Base-by-base conservation (phyloP, 495 filamentous ascomycete genomes). In the Pyrenopolyporus hunteri region DNA sequence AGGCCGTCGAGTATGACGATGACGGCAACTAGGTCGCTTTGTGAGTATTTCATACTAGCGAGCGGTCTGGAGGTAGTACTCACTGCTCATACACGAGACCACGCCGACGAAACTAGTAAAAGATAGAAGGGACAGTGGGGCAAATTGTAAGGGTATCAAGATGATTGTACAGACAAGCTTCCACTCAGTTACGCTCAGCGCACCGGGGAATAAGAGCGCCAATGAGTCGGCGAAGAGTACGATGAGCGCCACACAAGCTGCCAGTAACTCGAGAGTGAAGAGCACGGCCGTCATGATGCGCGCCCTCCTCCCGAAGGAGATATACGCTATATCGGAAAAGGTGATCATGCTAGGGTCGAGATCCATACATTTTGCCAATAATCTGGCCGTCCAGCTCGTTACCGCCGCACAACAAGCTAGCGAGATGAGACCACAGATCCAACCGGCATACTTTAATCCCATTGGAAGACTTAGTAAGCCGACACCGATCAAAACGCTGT, bases 181-280 rank as follows among this genome's bases (percentile, higher is more conserved):
- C 92, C 93, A 97, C 48, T 87, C 80, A 0, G 84, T 76, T 10
- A 88, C 76, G 44, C 83, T 87, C 67, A 91, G 77, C 2, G 74
- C 40, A 2, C 83, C 85, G 1, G 92, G 92, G 32, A 97, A 83
- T 45, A 98, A 72, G 16, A 86, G 84, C 64, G 92, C 80, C 42
- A 98, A 78, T 54, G 89, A 94, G 71, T 98, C 94, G 31, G 91
- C 91, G 71, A 98, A 98, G 10, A 98, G 84, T 6, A 98, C 89
- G 33, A 96, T 85, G 1, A 98, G 83, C 25, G 94, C 94, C 31
- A 98, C 92, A 69, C 90, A 93, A 19, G 93, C 88, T 10, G 89
- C 93, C 19, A 97, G 70, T 22, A 98, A 83, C 73, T 98, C 94
- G 29, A 98, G 64, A 2, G 86, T 89, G 76, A 98, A 98, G 4